phyloP scores from a whole-genome alignment of 2,329 filamentous ascomycete genomes.

The Alternaria hordeiaustralica region DNA sequence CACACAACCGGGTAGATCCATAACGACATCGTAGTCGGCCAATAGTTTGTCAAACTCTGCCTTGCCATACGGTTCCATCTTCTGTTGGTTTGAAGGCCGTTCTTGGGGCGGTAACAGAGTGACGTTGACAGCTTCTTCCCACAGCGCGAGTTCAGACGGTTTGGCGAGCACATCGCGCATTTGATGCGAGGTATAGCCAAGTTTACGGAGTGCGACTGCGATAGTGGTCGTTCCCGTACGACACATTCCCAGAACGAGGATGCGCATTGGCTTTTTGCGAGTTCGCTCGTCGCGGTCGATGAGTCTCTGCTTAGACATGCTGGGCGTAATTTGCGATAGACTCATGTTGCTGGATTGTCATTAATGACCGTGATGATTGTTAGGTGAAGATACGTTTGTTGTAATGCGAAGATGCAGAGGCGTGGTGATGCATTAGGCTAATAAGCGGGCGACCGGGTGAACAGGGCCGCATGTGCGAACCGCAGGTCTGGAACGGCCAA shows the following conservation, averaged over 20 bases:
- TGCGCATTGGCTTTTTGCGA: conserved; percentile 73
- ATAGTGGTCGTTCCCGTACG: conserved; percentile 71
- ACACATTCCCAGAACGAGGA: conserved; percentile 72
- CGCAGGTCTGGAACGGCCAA: conserved; percentile 11
- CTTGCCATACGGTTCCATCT: conserved; percentile 31
- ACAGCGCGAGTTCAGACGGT: conserved; percentile 27
- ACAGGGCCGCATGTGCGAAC: conserved; percentile 27
- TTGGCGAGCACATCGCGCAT: conserved; percentile 32
- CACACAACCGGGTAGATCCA: conserved; percentile 37
- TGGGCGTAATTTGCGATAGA: neutral
- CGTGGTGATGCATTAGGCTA: conserved; percentile 31
- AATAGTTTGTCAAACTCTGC: conserved; percentile 57
- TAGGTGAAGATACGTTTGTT: conserved; percentile 8
- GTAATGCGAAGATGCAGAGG: conserved; percentile 3
- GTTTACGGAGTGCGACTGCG: conserved; percentile 53
- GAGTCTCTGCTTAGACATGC: conserved; percentile 22
- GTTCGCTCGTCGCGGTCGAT: conserved; percentile 71
- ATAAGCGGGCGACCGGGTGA: conserved; percentile 23
- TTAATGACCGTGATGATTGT: neutral
- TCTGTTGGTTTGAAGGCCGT: conserved; percentile 13
- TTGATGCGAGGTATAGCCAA: conserved; percentile 35
- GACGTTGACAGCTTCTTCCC: conserved; percentile 39
- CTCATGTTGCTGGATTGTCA: neutral
- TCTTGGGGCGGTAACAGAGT: conserved; percentile 27
- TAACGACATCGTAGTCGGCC: conserved; percentile 50